These are phyloP conservation scores for Raphanus hybrid DNA, from an alignment of 441 rosid species.

Conservation along the genomic window DNA sequence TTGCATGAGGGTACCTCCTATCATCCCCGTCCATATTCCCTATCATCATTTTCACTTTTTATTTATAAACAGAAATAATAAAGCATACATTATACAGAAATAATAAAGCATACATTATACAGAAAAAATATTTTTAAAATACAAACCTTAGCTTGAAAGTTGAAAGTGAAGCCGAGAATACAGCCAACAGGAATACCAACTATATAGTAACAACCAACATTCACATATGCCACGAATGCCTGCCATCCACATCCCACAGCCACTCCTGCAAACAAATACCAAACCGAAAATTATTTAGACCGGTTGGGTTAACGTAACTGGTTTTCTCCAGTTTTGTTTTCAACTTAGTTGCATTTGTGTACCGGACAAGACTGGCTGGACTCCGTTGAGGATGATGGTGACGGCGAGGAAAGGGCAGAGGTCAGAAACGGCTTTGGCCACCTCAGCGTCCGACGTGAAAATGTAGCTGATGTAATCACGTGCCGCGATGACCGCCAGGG, in stretches of 20 bases:
- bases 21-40: conserved; percentile 86
- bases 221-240: conserved; percentile 59
- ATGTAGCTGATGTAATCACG: neutral
- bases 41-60: conserved; percentile 23
- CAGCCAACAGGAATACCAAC: conserved; percentile 56
- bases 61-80: neutral
- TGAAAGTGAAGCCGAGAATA: conserved; percentile 57
- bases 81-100: neutral
- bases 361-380: conserved; percentile 61
- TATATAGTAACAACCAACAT: conserved; percentile 62
- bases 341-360: neutral
- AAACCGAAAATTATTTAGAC: neutral
- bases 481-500: neutral
- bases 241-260: conserved; percentile 78
- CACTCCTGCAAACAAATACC: conserved; percentile 46
- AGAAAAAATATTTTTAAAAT: neutral
- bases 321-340: neutral
- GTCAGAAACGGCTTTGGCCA: conserved; percentile 8
- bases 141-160: conserved; percentile 53
- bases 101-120: neutral
- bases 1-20: conserved; percentile 62
- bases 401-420: conserved; percentile 8
- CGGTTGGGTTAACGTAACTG: neutral
- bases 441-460: neutral
- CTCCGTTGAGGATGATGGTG: neutral